phyloP scores from a whole-genome alignment of 2,329 filamentous ascomycete genomes.

The Diplocarpon mali region DNA sequence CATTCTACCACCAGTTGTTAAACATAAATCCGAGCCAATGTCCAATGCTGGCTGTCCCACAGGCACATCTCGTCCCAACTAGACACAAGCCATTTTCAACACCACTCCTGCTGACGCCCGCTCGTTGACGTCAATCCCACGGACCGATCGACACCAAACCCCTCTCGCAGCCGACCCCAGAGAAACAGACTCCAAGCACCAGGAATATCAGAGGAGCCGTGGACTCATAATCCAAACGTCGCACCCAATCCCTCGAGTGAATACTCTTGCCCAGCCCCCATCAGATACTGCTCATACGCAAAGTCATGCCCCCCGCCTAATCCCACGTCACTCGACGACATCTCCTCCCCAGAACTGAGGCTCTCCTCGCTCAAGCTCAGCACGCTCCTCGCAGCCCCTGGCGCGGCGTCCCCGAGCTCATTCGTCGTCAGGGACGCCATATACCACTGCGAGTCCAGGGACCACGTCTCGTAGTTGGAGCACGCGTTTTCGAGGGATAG shows the following conservation, averaged over 20 bases:
- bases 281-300: conserved; percentile 6
- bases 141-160: background rate
- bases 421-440: conserved; percentile 31
- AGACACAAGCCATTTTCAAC: no score
- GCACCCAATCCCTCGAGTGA: conserved; percentile 29
- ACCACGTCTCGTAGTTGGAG: conserved; percentile 35
- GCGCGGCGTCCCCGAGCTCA: conserved; percentile 22
- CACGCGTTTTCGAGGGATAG: conserved; percentile 15
- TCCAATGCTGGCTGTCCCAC: no score
- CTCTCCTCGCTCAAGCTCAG: conserved; percentile 50
- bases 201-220: background rate
- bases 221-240: conserved; percentile 30
- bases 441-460: conserved; percentile 41
- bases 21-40: no score
- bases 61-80: no score
- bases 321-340: conserved; percentile 21
- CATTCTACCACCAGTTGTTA: no score
- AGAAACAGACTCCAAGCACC: no score
- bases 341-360: conserved; percentile 39
- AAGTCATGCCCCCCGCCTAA: conserved; percentile 12
- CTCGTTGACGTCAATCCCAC: no score
- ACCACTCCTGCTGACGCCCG: no score
- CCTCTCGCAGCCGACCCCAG: background rate
- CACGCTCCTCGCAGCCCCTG: conserved; percentile 38
- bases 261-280: conserved; percentile 14